Evolutionary conservation across 495 filamentous ascomycete genomes (phyloP), one percentile per base, ranked within the genome.

Genomic region (Podospora bellae-mahoneyi): DNA sequence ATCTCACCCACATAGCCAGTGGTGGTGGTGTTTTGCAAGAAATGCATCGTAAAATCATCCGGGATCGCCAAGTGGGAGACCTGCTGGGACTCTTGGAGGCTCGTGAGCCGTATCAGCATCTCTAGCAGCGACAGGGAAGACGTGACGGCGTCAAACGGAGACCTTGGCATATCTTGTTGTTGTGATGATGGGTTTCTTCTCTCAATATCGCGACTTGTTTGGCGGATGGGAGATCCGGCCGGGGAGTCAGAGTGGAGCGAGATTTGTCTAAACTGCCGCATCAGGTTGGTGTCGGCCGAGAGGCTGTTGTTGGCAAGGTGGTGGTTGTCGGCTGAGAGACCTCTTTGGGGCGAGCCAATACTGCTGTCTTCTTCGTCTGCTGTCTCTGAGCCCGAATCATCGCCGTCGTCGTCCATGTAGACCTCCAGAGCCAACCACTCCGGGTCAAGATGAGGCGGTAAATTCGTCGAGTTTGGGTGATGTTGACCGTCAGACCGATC

Each of bases 381-480:
- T 0, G 73, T 69, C 5, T 74, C 76, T 2, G 69, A 71, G n/a
- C 69, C 71, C 19, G 73, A 75, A 0, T 75, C 72, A 39, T 69
- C 64, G 4, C 78, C 75, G 6, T 80, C 71, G 16, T 77, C 78
- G 18, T 91, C 87, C 0, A 84, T 84, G 53, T 91, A 96, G 1
- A 98, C 91, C 76, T 97, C 94, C 62, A 98, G 87, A 0, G 96
- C 96, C 66, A 99, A 85, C 96, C 96, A 98, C 80, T 97, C 95
- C 0, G 91, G 90, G 69, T 98, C 95, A 2, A 98, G 80, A 66
- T 94, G 88, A 30, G 83, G 83, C 15, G 95, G 94, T 3, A 99
- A 77, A 3, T 84, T 82, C 86, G 91, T 92, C 18, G 39, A 66
- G 57, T 27, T 23, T 9, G 56, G 27, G 13, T 48, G 39, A 16